Evolutionary conservation across 805 yeast genomes (phyloP).

Genomic region (Komagataella phaffii): DNA sequence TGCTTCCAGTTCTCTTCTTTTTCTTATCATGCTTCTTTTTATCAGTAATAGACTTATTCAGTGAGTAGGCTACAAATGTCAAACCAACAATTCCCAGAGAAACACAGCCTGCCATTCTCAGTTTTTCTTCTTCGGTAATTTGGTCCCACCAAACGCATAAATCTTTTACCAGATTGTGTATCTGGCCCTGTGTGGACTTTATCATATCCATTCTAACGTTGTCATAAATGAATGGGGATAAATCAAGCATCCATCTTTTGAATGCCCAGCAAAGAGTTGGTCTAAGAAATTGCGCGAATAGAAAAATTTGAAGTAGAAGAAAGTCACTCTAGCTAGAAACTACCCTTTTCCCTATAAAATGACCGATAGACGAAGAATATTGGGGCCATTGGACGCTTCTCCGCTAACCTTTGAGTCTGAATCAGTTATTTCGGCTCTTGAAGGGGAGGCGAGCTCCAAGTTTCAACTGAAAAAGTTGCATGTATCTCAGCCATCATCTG

Average conservation of each 20-base stretch:
- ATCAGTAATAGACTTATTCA: neutral
- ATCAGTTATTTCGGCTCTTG: slow-evolving; percentile 3
- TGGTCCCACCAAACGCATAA: neutral
- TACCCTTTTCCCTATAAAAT: slow-evolving; percentile 17
- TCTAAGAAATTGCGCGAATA: neutral
- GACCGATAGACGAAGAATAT: slow-evolving; percentile 70
- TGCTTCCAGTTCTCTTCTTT: slow-evolving; percentile 2
- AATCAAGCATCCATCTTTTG: neutral
- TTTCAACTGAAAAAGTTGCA: slow-evolving; percentile 3
- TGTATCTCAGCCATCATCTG: slow-evolving; percentile 8
- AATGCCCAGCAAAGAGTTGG: too few relatives aligned
- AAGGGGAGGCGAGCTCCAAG: slow-evolving; percentile 5
- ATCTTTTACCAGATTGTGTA: neutral
- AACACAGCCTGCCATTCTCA: neutral
- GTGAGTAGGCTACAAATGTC: neutral
- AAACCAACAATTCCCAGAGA: neutral
- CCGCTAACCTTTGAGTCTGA: slow-evolving; percentile 27
- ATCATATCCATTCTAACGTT: neutral
- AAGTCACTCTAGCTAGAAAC: neutral
- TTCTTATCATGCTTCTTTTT: slow-evolving; percentile 4
- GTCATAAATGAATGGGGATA: neutral
- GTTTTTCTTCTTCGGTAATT: neutral
- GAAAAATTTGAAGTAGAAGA: neutral
- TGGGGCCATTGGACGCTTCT: slow-evolving; percentile 65
- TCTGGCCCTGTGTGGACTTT: neutral